Percentiles rank a stretch among this genome's conserved stretches.
Evolutionary conservation across 305 asterid species (phyloP).

Genomic region (Rubia peregrina): DNA sequence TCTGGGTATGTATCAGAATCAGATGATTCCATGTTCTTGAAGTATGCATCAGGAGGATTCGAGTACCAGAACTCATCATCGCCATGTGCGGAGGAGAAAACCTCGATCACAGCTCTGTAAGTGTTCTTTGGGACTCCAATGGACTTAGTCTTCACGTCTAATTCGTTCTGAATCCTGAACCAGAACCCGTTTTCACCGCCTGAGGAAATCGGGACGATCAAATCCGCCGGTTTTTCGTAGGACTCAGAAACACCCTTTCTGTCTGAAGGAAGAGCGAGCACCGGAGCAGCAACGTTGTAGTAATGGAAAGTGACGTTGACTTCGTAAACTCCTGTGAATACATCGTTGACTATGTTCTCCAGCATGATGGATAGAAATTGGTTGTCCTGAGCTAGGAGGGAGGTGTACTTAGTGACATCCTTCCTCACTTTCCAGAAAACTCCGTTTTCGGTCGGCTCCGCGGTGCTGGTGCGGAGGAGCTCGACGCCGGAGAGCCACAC

Average conservation of each 20-base stretch:
- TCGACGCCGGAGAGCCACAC: conserved; percentile 73
- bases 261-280: conserved; percentile 1
- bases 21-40: conserved; percentile 33
- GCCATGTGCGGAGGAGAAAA: conserved; percentile 69
- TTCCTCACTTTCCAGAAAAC: conserved; percentile 64
- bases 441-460: conserved; percentile 52
- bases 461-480: conserved; percentile 80
- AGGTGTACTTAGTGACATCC: conserved; percentile 60
- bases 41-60: conserved; percentile 67
- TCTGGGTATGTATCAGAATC: conserved; percentile 33
- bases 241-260: conserved; percentile 22
- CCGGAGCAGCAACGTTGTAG: conserved; percentile 23
- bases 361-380: conserved; percentile 62
- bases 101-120: conserved; percentile 68
- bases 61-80: conserved; percentile 88
- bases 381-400: conserved; percentile 42
- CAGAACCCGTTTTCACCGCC: conserved; percentile 55
- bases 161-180: conserved; percentile 56
- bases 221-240: conserved; percentile 57
- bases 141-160: conserved; percentile 27
- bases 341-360: conserved; percentile 61
- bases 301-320: conserved; percentile 54
- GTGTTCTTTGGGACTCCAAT: conserved; percentile 52
- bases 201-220: conserved; percentile 57
- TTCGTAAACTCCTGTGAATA: conserved; percentile 49